Base-by-base conservation (phyloP, 192 early-diverging fungal genomes). In the Coemansia sp. region DNA sequence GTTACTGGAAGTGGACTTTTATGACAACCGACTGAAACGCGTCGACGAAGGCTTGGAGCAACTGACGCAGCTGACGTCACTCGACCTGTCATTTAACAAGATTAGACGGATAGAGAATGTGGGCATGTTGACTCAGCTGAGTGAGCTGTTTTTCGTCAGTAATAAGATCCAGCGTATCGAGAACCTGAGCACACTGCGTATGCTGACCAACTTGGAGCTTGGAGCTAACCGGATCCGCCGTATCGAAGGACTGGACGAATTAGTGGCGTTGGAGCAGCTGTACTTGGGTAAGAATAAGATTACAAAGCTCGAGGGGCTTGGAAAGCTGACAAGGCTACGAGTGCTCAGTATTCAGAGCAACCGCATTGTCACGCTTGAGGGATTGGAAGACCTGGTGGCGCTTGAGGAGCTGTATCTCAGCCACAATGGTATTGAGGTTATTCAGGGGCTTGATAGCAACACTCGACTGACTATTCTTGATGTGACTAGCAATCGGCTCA, bases 261-360 rank as follows among this genome's bases (percentile, higher is more conserved):
- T 99, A 63, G 88, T 90, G 20, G 91, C 90, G 63, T 82, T 99
- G 73, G 89, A 94, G 68, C 87, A 97, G 80, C 87, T 99, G 10
- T 99, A 94, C 89, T 84, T 99, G 33, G 98, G 98, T 47, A 99
- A 99, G 75, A 99, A 99, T 86, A 99, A 99, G 78, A 96, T 99
- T 42, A 83, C 86, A 3, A 87, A 87, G 67, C 86, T 98, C 36
- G 79, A 95, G 86, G 89, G 88, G 68, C 77, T 97, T 41, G 79
- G 81, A 5, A 66, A 67, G 1, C 74, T 96, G 60, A 87, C 80
- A 36, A 88, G 89, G 38, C 84, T 96, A 64, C 86, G 86, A 8
- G 75, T 93, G 36, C 84, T 93, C 36, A 90, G 89, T 72, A 92
- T 93, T 42, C 91, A 96, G 86, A 95, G 93, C 77, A 99, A 99